Evolutionary conservation across 2,329 filamentous ascomycete species (phyloP).

Genomic region (Chrysoporthe austroafricana): DNA sequence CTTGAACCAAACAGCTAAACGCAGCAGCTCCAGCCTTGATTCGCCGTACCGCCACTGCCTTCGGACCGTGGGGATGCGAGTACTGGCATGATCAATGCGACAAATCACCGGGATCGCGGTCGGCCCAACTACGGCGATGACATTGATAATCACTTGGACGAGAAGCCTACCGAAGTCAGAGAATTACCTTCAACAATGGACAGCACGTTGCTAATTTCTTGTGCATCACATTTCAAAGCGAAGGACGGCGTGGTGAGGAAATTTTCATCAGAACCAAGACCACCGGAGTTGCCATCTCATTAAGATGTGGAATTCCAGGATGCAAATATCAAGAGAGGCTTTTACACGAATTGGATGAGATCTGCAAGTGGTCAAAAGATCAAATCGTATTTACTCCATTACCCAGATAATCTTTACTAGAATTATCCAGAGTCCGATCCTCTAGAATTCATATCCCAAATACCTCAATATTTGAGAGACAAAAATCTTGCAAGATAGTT

Average conservation of each 20-base stretch:
- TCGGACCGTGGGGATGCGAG: neutral
- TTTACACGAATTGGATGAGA: too few relatives aligned
- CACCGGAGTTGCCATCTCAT: neutral
- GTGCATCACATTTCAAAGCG: neutral
- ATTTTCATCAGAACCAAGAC: neutral
- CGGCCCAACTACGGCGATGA: too few relatives aligned
- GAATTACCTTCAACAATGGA: neutral
- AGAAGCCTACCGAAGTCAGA: neutral
- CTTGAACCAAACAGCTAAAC: too few relatives aligned
- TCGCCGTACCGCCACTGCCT: neutral
- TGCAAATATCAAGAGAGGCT: too few relatives aligned
- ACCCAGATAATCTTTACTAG: too few relatives aligned
- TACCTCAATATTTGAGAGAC: too few relatives aligned
- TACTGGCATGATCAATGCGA: neutral
- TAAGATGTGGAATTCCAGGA: too few relatives aligned
- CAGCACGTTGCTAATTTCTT: neutral
- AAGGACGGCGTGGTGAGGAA: neutral
- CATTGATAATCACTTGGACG: neutral
- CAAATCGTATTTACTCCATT: too few relatives aligned
- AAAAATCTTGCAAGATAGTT: too few relatives aligned
- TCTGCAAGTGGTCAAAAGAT: too few relatives aligned
- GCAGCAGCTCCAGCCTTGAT: neutral
- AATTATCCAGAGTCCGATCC: too few relatives aligned
- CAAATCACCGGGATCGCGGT: neutral
- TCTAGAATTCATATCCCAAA: too few relatives aligned